A percentile compares a stretch with the other conserved stretches of the same genome.
These are phyloP conservation scores for Gossypium davidsonii DNA, from an alignment of 441 rosid genomes.

Conservation along the genomic window DNA sequence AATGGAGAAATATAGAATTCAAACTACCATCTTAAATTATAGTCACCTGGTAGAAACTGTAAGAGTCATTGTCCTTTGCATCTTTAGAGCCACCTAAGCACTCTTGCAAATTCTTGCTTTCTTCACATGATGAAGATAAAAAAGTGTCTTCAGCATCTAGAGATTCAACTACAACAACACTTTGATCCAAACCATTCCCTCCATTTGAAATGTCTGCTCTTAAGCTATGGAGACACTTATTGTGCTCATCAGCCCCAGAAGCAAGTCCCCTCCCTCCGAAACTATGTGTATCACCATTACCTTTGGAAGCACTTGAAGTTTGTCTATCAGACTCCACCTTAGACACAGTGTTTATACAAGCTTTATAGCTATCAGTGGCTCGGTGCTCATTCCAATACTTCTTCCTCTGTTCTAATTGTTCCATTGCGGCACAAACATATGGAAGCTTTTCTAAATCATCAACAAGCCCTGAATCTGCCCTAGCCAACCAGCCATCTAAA, in stretches of 20 bases:
- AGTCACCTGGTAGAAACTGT: slow-evolving; percentile 89
- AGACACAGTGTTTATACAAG: slow-evolving; percentile 20
- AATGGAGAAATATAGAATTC: background rate
- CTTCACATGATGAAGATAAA: slow-evolving; percentile 39
- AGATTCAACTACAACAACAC: slow-evolving; percentile 28
- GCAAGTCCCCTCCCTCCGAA: slow-evolving; percentile 18
- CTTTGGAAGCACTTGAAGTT: slow-evolving; percentile 22
- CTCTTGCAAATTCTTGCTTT: slow-evolving; percentile 28
- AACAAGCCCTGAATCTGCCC: slow-evolving; percentile 83
- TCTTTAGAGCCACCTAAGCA: slow-evolving; percentile 32
- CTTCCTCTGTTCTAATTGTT: slow-evolving; percentile 69
- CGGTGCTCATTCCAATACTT: slow-evolving; percentile 70
- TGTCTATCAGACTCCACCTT: slow-evolving; percentile 21
- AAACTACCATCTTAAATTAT: slow-evolving; percentile 9
- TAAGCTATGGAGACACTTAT: slow-evolving; percentile 22
- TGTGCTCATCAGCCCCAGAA: slow-evolving; percentile 27
- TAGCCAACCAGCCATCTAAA: slow-evolving; percentile 79
- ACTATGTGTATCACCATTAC: slow-evolving; percentile 23
- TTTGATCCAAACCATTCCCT: slow-evolving; percentile 32
- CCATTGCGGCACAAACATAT: slow-evolving; percentile 84
- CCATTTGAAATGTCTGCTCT: slow-evolving; percentile 26
- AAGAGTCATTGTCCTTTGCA: slow-evolving; percentile 45
- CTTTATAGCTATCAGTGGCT: slow-evolving; percentile 22
- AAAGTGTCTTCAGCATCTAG: slow-evolving; percentile 31
- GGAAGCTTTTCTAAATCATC: slow-evolving; percentile 90